Evolutionary conservation across 208 protist genomes (phyloP), one percentile per base, ranked within the genome.

Genomic region (Borovskyia barvae): DNA sequence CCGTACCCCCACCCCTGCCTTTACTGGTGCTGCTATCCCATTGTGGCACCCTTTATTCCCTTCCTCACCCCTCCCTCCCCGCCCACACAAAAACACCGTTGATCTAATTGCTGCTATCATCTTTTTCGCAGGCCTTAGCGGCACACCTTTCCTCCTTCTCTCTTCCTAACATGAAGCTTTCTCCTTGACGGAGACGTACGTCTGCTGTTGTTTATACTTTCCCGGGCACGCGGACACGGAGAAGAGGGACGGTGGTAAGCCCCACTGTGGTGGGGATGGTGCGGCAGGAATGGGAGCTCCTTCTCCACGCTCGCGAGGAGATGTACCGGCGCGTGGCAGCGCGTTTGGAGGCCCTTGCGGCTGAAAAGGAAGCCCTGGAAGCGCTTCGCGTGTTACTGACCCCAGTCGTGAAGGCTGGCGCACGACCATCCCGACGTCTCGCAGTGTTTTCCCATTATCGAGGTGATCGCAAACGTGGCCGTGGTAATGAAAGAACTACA

Each of bases 291-390:
- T 64, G 19, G 57, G 26, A 53, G 26, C 19, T 12, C 5, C 26
- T 64, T 2, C 17, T 63, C 26, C 15, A 30, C 2, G 47, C 28
- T 14, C 54, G 51, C 25, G 40, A 33, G 5, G n/a, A 30, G 6
- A 33, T 71, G 0, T 35, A 47, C 5, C 0, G n/a, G 3, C 20
- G 12, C 2, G 47, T 59, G 30, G 35, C 37, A 11, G 4, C 51
- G 0, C 64, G 64, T 28, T 37, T 71, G 14, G 33, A 29, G 8
- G 15, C 7, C 7, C 26, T 71, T 1, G 20, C 30, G 4, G 9
- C 22, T 0, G 64, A 71, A 39, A 35, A 64, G 20, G 11, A 24
- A 6, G 7, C 15, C 5, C 64, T 71, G 5, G 55, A 71, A 25
- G 35, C 55, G 2, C 36, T 71, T 24, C 64, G 64, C 2, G 28